Percentiles rank a stretch among this genome's conserved stretches.
phyloP scores from a whole-genome alignment of 257 asterid species.

The Solanum pimpinellifolium region DNA sequence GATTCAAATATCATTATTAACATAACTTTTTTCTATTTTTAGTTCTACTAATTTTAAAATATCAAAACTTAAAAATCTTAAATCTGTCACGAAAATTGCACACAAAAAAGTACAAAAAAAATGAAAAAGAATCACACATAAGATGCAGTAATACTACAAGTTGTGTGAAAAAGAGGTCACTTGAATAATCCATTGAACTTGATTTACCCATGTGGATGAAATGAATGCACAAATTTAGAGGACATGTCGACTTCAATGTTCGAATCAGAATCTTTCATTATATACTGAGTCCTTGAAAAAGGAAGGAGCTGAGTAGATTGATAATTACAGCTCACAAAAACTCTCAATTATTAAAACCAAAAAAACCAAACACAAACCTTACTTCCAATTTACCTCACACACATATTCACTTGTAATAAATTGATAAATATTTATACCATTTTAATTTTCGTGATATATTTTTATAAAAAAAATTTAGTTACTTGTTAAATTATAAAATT shows the following conservation, averaged over 20 bases:
- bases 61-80: no score
- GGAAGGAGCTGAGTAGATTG: not conserved
- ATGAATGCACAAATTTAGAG: not conserved
- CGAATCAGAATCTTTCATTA: not conserved
- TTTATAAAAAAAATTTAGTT: not conserved
- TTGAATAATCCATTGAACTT: not conserved
- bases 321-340: not conserved
- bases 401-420: not conserved
- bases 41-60: no score
- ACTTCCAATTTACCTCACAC: not conserved
- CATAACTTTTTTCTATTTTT: no score
- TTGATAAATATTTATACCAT: not conserved
- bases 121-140: not conserved
- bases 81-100: accelerated
- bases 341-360: not conserved
- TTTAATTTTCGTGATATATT: not conserved
- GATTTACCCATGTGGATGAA: not conserved
- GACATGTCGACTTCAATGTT: not conserved
- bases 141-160: not conserved
- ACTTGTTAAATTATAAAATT: not conserved
- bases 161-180: not conserved
- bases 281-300: not conserved
- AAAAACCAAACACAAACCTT: not conserved
- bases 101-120: not conserved
- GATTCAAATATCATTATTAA: no score